Conservation (phyloP, 179 eudicot genomes). For the Beta corolliflora region DNA sequence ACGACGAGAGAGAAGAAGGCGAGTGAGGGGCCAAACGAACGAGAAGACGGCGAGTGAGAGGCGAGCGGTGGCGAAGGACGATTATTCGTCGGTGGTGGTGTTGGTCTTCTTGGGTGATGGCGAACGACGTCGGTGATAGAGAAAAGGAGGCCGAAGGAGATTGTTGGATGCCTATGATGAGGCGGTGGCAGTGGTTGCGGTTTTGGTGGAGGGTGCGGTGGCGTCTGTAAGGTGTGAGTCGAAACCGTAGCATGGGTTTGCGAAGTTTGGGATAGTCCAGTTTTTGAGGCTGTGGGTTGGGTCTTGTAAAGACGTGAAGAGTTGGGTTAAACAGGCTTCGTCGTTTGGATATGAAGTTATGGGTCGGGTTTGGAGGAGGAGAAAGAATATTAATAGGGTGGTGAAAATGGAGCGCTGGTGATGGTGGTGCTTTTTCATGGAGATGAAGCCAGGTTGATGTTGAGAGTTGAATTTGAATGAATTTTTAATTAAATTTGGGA, state of each 20-base stretch:
- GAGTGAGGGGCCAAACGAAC: too few relatives aligned
- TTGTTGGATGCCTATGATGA: too few relatives aligned
- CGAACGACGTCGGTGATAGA: too few relatives aligned
- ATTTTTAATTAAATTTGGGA: too few relatives aligned
- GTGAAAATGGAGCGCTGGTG: neutral
- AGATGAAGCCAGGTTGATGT: conserved; percentile 3
- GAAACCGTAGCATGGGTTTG: conserved; percentile 65
- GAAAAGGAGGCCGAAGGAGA: too few relatives aligned
- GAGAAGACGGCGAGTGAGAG: too few relatives aligned
- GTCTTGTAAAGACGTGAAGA: conserved; percentile 52
- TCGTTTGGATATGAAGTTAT: conserved; percentile 63
- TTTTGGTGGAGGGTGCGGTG: too few relatives aligned
- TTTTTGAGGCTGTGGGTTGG: conserved; percentile 52
- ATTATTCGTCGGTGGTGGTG: too few relatives aligned
- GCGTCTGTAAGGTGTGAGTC: conserved; percentile 62
- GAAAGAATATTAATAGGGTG: neutral
- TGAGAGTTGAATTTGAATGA: neutral
- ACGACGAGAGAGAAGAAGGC: too few relatives aligned
- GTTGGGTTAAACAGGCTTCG: conserved; percentile 58
- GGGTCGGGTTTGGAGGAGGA: conserved; percentile 5
- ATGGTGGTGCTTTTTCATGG: conserved; percentile 13
- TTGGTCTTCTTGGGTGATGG: too few relatives aligned
- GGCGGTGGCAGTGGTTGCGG: too few relatives aligned
- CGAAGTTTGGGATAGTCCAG: conserved; percentile 60
- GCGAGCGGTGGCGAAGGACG: too few relatives aligned